Evolutionary conservation across 805 yeast genomes (phyloP), one percentile per base, ranked within the genome.

Genomic region (Debaryomyces hansenii): DNA sequence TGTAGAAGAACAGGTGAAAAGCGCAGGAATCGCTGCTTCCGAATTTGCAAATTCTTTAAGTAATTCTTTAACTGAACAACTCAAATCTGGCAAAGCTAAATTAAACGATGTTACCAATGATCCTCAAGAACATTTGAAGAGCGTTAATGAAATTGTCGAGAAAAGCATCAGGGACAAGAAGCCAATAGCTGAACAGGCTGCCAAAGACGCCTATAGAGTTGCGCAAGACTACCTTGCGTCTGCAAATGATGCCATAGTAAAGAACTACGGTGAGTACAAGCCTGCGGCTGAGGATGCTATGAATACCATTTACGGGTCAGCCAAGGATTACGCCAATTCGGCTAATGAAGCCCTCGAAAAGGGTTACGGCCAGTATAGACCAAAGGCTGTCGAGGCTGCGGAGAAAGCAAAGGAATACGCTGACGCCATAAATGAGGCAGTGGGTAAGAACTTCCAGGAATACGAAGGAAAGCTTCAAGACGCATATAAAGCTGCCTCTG

Each of bases 11-110:
- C 44, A 44, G 18, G 31, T 51, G 33, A 51, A 45, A 20, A 47
- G 44, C 15, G 47, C 58, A 14, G 47, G 50, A 28, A 40, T 40
- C 5, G 55, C 58, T 16, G 54, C 58, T 16, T 29, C 33, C 4
- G 50, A 47, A 35, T 53, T 39, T 37, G 51, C 53, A 5, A 47
- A 47, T 15, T 28, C 46, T 4, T 40, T 54, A 15, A 34, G 45
- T 8, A 18, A 34, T n/a, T 24, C 44, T 5, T 44, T 55, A 37
- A 38, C 40, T n/a, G 43, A 50, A 10, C 43, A 20, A 4, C 37
- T 41, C 38, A 27, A n/a, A 14, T 20, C 20, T 2, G 18, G 20
- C 20, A 24, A 39, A 27, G 20, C 12, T 8, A 28, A 27, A 10
- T 12, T 39, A 20, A 14, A 36, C 21, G 37, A 31, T 1, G 46